Percentiles rank a stretch among this genome's conserved stretches.
phyloP scores from a whole-genome alignment of 345 rosid species.

The Theobroma cacao region DNA sequence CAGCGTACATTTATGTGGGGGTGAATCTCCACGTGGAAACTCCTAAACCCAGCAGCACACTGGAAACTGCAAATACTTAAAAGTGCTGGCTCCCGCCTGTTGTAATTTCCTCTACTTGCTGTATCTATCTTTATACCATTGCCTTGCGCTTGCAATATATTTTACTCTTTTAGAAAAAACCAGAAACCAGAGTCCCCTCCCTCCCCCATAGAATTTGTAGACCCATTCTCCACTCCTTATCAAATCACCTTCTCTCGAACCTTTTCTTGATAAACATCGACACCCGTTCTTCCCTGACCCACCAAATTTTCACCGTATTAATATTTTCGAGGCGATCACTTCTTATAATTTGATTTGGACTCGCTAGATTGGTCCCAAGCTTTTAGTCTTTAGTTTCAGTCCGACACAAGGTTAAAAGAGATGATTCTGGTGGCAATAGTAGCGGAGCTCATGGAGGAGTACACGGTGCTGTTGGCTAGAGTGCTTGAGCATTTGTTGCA shows the following conservation, averaged over 20 bases:
- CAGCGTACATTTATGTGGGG: background rate
- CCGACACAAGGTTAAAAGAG: constrained; percentile 2
- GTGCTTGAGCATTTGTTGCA: constrained; percentile 63
- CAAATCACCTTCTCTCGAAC: background rate
- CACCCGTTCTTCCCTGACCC: background rate
- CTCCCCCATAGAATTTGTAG: background rate
- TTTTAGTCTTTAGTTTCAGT: background rate
- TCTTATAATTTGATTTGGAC: background rate
- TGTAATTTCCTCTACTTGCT: background rate
- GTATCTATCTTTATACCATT: too few species aligned
- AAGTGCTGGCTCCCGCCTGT: background rate
- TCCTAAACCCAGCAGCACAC: constrained; percentile 3
- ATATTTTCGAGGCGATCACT: background rate
- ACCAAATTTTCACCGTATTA: background rate
- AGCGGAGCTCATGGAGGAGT: constrained; percentile 81
- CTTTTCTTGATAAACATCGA: background rate
- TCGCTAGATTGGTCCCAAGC: background rate
- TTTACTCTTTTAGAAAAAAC: background rate
- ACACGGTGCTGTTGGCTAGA: constrained; percentile 73
- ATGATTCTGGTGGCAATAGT: constrained; percentile 68
- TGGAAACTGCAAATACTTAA: background rate
- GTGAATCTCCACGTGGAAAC: background rate
- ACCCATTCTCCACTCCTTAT: background rate
- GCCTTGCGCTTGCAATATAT: too few species aligned
- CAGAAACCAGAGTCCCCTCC: background rate